A percentile compares a stretch with the other conserved stretches of the same genome.
phyloP scores from a whole-genome alignment of 768 basidiomycete genomes.

The Cantharellus anzutake region DNA sequence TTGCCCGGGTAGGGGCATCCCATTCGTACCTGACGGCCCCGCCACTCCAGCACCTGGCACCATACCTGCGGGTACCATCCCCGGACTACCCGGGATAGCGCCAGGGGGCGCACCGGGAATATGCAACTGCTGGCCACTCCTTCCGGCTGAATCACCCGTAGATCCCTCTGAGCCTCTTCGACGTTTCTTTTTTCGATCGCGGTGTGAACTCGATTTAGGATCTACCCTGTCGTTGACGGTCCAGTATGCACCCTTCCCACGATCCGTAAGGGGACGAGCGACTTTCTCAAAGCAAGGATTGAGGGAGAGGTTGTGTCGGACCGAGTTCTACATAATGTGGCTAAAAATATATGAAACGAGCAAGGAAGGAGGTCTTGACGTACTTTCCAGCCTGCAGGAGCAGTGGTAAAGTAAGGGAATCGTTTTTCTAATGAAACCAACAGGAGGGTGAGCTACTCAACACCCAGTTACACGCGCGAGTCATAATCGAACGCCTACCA shows the following conservation, averaged over 20 bases:
- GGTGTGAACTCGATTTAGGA: constrained; percentile 53
- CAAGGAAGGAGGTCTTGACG: constrained; percentile 16
- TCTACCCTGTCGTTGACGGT: constrained; percentile 28
- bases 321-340: constrained; percentile 45
- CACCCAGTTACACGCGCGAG: constrained; percentile 38
- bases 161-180: neutral
- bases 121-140: neutral
- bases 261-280: constrained; percentile 75
- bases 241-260: constrained; percentile 85
- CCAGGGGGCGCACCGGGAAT: neutral
- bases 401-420: constrained; percentile 83
- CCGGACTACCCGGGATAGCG: neutral
- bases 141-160: neutral
- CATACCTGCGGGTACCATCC: neutral
- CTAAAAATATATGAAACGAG: constrained; percentile 3
- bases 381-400: constrained; percentile 82
- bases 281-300: constrained; percentile 89
- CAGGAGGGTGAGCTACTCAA: neutral
- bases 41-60: neutral
- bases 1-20: neutral
- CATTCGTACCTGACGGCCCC: neutral
- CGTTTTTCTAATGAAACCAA: constrained; percentile 16
- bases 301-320: constrained; percentile 75
- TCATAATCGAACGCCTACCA: neutral
- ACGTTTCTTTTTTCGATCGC: constrained; percentile 54